Evolutionary conservation across 345 rosid genomes (phyloP).

Genomic region (Eucalyptus erythrocorys): DNA sequence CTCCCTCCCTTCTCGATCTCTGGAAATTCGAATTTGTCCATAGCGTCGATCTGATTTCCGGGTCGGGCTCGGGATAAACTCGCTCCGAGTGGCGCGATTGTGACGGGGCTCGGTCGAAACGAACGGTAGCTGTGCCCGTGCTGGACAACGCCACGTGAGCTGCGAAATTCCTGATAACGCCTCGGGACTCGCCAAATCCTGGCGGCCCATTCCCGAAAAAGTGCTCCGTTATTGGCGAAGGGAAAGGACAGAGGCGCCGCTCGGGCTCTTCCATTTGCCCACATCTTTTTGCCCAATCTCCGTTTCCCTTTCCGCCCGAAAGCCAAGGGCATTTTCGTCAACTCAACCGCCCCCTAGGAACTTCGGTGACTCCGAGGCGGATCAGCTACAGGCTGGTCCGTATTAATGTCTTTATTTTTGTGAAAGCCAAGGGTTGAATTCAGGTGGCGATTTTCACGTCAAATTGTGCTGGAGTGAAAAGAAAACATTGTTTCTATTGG

Average conservation of each 20-base stretch:
- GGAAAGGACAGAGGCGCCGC: not conserved
- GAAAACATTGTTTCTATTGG: not conserved
- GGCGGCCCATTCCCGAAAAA: not conserved
- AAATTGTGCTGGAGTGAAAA: not conserved
- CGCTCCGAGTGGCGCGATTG: rapidly evolving
- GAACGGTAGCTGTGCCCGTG: not conserved
- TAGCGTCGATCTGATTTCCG: not conserved
- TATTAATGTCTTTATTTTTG: too few relatives aligned
- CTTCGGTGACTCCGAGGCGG: not conserved
- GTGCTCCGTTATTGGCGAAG: not conserved
- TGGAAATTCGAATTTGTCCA: not conserved
- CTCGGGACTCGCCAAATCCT: not conserved
- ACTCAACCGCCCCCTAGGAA: not conserved
- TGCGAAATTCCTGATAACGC: not conserved
- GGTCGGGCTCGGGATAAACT: not conserved
- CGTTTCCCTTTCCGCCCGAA: not conserved
- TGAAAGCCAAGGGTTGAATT: not conserved
- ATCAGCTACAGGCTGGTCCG: not conserved
- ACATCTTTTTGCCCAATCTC: not conserved
- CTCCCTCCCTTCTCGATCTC: not conserved
- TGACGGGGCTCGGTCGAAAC: not conserved
- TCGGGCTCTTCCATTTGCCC: not conserved
- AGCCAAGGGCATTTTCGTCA: not conserved
- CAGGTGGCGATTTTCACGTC: not conserved
- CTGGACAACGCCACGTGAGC: not conserved